Percentiles rank a stretch among this genome's conserved stretches.
Conservation (phyloP, 768 basidiomycete species). For the Chlorophyllum brunneum region DNA sequence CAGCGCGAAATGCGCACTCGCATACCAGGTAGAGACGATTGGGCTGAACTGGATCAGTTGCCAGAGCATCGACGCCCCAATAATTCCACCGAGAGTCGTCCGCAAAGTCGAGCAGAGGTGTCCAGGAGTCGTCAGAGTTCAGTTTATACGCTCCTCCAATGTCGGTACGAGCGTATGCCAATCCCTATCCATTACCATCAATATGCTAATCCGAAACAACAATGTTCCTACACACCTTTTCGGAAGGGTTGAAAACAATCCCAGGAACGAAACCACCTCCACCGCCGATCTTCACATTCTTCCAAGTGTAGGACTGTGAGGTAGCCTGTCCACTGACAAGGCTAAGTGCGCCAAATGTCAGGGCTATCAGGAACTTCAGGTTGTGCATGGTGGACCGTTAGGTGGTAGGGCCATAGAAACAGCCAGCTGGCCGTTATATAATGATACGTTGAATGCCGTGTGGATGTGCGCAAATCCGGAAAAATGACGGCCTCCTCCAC, state of each 20-base stretch:
- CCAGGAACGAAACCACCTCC: conserved; percentile 51
- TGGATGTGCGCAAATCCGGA: not conserved
- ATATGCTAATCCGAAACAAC: not conserved
- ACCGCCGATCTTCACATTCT: conserved; percentile 54
- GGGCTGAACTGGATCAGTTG: conserved; percentile 57
- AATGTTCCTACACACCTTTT: conserved; percentile 28
- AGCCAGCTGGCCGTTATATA: conserved; percentile 1
- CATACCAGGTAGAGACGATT: conserved; percentile 49
- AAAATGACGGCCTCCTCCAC: not conserved
- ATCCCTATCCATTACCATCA: conserved; percentile 30
- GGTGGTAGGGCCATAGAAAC: not conserved
- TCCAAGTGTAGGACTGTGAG: conserved; percentile 56
- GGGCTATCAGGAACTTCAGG: conserved; percentile 27
- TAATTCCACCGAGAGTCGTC: conserved; percentile 49
- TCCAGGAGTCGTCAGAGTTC: conserved; percentile 60
- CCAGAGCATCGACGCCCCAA: conserved; percentile 60
- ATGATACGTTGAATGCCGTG: not conserved
- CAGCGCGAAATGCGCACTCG: not conserved
- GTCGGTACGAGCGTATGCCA: conserved; percentile 65
- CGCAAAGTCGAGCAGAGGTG: conserved; percentile 55
- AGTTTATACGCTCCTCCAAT: conserved; percentile 64
- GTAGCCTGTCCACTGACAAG: conserved; percentile 32
- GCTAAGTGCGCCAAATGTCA: conserved; percentile 22
- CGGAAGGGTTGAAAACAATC: conserved; percentile 58
- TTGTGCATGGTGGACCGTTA: conserved; percentile 25